Conservation (phyloP, 768 basidiomycete genomes). For the Kwoniella shandongensis region DNA sequence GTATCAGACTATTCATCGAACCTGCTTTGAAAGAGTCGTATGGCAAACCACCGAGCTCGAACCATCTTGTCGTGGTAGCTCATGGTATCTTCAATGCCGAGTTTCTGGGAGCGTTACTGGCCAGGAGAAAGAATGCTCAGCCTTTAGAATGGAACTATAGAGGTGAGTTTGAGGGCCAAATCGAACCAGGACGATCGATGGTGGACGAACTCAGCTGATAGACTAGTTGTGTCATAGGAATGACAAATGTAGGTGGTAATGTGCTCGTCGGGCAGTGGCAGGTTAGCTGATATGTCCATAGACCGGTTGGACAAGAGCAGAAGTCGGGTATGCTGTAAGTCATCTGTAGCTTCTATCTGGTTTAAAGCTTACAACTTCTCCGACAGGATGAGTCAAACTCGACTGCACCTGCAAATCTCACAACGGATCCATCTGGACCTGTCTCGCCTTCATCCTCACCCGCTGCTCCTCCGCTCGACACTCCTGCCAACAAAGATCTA, state of each 20-base stretch:
- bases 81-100: slow-evolving; percentile 57
- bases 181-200: too few relatives aligned
- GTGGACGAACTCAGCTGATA: slow-evolving; percentile 6
- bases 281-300: slow-evolving; percentile 9
- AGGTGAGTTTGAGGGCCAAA: slow-evolving; percentile 38
- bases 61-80: slow-evolving; percentile 54
- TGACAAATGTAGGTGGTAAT: slow-evolving; percentile 46
- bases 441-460: slow-evolving; percentile 34
- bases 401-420: slow-evolving; percentile 18
- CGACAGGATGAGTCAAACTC: slow-evolving; percentile 26
- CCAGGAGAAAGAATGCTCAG: slow-evolving; percentile 37
- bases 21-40: slow-evolving; percentile 46
- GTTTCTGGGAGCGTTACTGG: slow-evolving; percentile 52
- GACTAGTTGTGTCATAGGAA: too few relatives aligned
- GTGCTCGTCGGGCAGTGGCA: background rate
- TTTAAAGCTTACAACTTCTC: too few relatives aligned
- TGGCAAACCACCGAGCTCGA: slow-evolving; percentile 29
- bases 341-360: background rate
- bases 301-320: slow-evolving; percentile 52
- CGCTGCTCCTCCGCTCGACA: slow-evolving; percentile 22
- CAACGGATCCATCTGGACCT: slow-evolving; percentile 31
- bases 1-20: slow-evolving; percentile 52
- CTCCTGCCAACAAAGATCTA: slow-evolving; percentile 16
- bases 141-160: slow-evolving; percentile 47
- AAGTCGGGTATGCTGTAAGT: slow-evolving; percentile 46